Conservation (phyloP, 345 rosid species). For the Chamaenerion angustifolium region DNA sequence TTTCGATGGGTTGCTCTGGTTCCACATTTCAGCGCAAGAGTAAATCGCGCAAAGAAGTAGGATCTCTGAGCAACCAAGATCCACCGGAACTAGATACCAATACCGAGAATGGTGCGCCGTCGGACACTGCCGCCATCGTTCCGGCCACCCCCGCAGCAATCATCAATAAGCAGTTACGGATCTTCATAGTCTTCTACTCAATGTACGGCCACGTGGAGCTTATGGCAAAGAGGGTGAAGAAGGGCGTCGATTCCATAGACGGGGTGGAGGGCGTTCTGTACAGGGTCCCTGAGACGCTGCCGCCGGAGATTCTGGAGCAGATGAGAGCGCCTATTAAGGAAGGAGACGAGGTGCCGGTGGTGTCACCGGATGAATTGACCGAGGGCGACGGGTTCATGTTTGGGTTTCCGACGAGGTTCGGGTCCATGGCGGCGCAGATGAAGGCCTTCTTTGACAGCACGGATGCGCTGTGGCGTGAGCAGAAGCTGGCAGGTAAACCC, state of each 20-base stretch:
- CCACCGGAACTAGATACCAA: constrained; percentile 14
- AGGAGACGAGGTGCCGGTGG: constrained; percentile 17
- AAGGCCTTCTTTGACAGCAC: constrained; percentile 52
- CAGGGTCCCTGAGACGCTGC: constrained; percentile 50
- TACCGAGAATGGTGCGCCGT: constrained; percentile 1
- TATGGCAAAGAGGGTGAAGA: constrained; percentile 49
- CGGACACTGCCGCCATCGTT: constrained; percentile 7
- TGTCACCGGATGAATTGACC: constrained; percentile 25
- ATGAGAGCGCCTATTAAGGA: constrained; percentile 47
- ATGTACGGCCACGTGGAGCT: constrained; percentile 62
- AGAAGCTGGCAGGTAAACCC: constrained; percentile 68
- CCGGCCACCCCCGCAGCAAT: constrained; percentile 13
- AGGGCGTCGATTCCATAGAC: constrained; percentile 47
- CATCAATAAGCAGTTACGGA: constrained; percentile 14
- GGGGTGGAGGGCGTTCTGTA: constrained; percentile 42
- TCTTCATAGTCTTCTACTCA: constrained; percentile 51
- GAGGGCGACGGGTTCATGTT: constrained; percentile 51
- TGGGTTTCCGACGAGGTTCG: constrained; percentile 62
- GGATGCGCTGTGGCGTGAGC: constrained; percentile 39
- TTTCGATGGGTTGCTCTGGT: too few relatives aligned
- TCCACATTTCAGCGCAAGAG: too few relatives aligned
- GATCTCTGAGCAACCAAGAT: constrained; percentile 10
- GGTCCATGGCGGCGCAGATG: constrained; percentile 67
- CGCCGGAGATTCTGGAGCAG: constrained; percentile 31
- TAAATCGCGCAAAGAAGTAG: too few relatives aligned